Evolutionary conservation across 495 filamentous ascomycete species (phyloP).

Genomic region (Diplogelasinospora grovesii): DNA sequence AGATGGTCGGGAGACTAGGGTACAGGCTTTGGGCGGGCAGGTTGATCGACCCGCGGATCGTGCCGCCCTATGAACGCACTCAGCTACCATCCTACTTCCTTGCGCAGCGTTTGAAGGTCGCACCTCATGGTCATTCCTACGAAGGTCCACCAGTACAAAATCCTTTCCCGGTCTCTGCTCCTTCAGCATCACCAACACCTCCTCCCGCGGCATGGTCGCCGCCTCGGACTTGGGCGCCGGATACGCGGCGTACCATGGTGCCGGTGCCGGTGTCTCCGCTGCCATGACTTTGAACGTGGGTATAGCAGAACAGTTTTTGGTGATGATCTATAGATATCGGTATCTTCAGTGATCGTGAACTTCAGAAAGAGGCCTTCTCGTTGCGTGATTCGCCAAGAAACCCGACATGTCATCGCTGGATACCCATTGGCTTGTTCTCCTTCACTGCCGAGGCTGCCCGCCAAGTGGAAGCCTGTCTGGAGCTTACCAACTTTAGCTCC

Average conservation of each 20-base stretch:
- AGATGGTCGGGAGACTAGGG: constrained; percentile 50
- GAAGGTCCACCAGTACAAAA: constrained; percentile 58
- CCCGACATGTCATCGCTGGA: too few relatives aligned
- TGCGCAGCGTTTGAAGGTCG: constrained; percentile 51
- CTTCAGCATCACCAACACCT: constrained; percentile 22
- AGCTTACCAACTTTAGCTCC: too few relatives aligned
- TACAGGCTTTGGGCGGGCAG: constrained; percentile 63
- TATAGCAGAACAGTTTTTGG: too few relatives aligned
- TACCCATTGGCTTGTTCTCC: too few relatives aligned
- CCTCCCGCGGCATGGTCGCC: constrained; percentile 20
- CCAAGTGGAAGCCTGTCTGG: too few relatives aligned
- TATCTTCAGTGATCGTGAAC: too few relatives aligned
- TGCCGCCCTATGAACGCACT: constrained; percentile 48
- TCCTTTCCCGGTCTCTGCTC: constrained; percentile 31
- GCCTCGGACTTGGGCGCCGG: constrained; percentile 17
- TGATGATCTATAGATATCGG: too few relatives aligned
- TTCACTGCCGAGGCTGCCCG: too few relatives aligned
- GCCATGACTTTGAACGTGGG: too few relatives aligned
- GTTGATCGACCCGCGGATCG: constrained; percentile 61
- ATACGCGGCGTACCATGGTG: constrained; percentile 24
- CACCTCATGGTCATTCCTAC: constrained; percentile 58
- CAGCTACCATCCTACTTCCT: constrained; percentile 42
- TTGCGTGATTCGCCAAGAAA: too few relatives aligned
- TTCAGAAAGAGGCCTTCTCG: too few relatives aligned
- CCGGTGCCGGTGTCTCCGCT: too few relatives aligned